Evolutionary conservation across 805 yeast genomes (phyloP), one percentile per base, ranked within the genome.

Genomic region (Myxozyma kluyveri): DNA sequence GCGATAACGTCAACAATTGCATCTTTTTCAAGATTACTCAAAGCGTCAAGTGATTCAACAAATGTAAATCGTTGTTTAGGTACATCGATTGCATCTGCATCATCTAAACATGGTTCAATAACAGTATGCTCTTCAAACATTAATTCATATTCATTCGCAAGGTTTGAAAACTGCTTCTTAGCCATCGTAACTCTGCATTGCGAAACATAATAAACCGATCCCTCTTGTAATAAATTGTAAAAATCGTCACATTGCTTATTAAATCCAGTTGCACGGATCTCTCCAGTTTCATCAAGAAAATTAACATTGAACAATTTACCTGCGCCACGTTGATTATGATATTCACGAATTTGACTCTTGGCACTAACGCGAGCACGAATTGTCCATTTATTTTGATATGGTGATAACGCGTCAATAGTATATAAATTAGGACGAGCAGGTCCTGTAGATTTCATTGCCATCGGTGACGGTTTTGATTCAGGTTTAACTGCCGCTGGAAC

Each of bases 201-300:
- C 37, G 91, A 80, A 29, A 93, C 76, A 63, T 84, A 88, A 67
- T 88, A 93, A 5, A 87, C 95, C 69, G 86, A 83, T 32, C 96
- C 96, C 66, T 89, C 98, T 67, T 86, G 86, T 45, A 93, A 71
- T 27, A 82, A 63, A 61, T 84, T 86, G 72, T 80, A 83, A 65
- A 80, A 85, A 65, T 80, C 82, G 54, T 86, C 95, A 10, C 91
- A 96, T 62, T 79, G 78, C 35, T 88, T 91, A 67, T 86, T 87
- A 70, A 93, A 93, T 1, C 93, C 96, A 2, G 98, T 89, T 9
- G 96, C 97, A 64, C 93, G 79, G 62, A 93, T 93, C 72, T 93
- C 98, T 63, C 93, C 96, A 4, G 96, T 86, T 67, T 93, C 96
- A 67, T 93, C 99, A 51, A 91, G 72, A 52, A 93, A 81, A 61